phyloP scores from a whole-genome alignment of 2,329 filamentous ascomycete genomes.

The Pseudogymnoascus sp. region DNA sequence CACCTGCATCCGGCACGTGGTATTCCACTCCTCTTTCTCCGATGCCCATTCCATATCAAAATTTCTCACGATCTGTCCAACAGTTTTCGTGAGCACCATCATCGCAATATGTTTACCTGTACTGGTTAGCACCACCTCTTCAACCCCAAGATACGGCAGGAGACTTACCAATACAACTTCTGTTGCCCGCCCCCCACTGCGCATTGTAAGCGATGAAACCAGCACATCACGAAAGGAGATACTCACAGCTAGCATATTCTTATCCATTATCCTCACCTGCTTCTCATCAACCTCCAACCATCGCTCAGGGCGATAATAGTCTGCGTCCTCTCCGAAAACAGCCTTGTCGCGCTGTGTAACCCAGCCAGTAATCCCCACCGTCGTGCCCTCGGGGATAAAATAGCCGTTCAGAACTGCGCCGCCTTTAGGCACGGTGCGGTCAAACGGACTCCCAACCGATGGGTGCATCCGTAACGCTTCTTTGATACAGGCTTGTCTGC shows the following conservation, averaged over 20 bases:
- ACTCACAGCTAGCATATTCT: neutral
- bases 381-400: slow-evolving; percentile 11
- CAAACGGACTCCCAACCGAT: slow-evolving; percentile 1
- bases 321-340: slow-evolving; percentile 31
- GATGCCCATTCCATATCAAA: neutral
- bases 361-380: slow-evolving; percentile 5
- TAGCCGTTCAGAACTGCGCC: slow-evolving; percentile 9
- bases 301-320: slow-evolving; percentile 35
- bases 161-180: neutral
- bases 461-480: slow-evolving; percentile 13
- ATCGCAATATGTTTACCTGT: neutral
- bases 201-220: neutral
- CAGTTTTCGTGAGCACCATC: neutral
- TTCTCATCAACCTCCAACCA: slow-evolving; percentile 30
- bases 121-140: neutral
- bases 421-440: slow-evolving; percentile 8
- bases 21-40: neutral
- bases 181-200: neutral
- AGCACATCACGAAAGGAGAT: neutral
- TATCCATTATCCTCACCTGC: neutral
- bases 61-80: neutral
- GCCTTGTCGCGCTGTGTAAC: slow-evolving; percentile 27
- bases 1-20: neutral
- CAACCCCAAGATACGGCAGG: no score
- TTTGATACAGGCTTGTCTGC: slow-evolving; percentile 11